phyloP scores from a whole-genome alignment of 2,329 filamentous ascomycete species.

The Aulographum hederae region DNA sequence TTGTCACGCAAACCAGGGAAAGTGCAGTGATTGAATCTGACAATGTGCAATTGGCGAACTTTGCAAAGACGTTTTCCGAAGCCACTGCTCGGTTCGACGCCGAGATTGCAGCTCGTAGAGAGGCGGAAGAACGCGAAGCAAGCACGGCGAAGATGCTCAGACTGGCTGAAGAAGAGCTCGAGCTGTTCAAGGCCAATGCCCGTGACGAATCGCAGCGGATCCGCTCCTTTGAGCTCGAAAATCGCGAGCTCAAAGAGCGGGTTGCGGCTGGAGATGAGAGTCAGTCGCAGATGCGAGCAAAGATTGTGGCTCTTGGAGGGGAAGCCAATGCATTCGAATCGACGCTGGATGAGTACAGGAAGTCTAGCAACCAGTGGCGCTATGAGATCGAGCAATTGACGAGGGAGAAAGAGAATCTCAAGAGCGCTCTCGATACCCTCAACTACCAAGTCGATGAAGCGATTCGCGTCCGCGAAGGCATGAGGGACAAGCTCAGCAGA shows the following conservation, averaged over 20 bases:
- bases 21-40: constrained; percentile 16
- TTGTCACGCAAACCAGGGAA: constrained; percentile 14
- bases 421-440: constrained; percentile 54
- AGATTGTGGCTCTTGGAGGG: constrained; percentile 32
- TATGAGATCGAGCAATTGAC: constrained; percentile 37
- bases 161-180: constrained; percentile 27
- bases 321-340: constrained; percentile 43
- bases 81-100: constrained; percentile 16
- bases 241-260: constrained; percentile 13
- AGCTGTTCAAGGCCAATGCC: not conserved
- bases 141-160: constrained; percentile 25
- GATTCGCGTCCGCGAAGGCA: constrained; percentile 63
- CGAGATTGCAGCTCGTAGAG: constrained; percentile 22
- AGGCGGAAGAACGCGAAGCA: constrained; percentile 23
- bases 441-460: constrained; percentile 71
- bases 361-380: constrained; percentile 39
- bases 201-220: constrained; percentile 24
- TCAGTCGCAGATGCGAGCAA: constrained; percentile 10
- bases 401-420: constrained; percentile 52
- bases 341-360: constrained; percentile 45
- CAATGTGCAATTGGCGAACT: constrained; percentile 15
- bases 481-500: constrained; percentile 67
- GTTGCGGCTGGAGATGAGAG: not conserved
- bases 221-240: constrained; percentile 23
- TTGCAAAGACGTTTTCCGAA: constrained; percentile 17